Evolutionary conservation across 345 rosid species (phyloP).

Genomic region (Syzygium aqueum): DNA sequence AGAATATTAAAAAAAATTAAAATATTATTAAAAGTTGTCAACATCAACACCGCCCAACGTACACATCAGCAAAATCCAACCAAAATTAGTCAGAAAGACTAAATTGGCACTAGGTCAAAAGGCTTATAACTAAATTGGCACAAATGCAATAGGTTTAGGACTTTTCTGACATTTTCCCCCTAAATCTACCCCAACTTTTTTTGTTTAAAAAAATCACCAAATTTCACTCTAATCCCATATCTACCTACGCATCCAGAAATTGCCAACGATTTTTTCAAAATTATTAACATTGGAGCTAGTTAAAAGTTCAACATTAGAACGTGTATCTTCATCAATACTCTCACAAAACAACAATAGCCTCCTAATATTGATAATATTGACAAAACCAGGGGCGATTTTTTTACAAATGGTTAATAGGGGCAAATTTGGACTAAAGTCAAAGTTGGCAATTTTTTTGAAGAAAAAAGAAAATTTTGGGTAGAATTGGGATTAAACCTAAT

Average conservation of each 20-base stretch:
- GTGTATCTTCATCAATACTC: not conserved
- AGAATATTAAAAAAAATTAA: too few species aligned
- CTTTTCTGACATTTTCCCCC: too few species aligned
- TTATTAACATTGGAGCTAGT: not conserved
- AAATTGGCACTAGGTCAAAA: too few species aligned
- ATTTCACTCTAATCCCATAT: not conserved
- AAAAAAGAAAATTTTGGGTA: not conserved
- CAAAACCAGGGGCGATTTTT: not conserved
- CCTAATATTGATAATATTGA: not conserved
- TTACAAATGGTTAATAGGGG: accelerated
- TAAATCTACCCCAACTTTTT: not conserved
- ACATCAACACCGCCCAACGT: too few species aligned
- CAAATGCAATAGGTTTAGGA: too few species aligned
- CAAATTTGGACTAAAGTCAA: not conserved
- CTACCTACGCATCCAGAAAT: accelerated
- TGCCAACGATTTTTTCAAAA: not conserved
- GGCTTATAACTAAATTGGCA: too few species aligned
- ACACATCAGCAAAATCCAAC: too few species aligned
- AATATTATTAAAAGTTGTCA: too few species aligned
- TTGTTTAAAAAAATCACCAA: not conserved
- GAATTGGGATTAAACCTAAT: not conserved
- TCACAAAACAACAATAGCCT: not conserved
- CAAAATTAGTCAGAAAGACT: too few species aligned
- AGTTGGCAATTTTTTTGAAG: not conserved
- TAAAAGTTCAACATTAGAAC: not conserved